Evolutionary conservation across 176 grass and related monocot species (phyloP).

Genomic region (Typha latifolia): DNA sequence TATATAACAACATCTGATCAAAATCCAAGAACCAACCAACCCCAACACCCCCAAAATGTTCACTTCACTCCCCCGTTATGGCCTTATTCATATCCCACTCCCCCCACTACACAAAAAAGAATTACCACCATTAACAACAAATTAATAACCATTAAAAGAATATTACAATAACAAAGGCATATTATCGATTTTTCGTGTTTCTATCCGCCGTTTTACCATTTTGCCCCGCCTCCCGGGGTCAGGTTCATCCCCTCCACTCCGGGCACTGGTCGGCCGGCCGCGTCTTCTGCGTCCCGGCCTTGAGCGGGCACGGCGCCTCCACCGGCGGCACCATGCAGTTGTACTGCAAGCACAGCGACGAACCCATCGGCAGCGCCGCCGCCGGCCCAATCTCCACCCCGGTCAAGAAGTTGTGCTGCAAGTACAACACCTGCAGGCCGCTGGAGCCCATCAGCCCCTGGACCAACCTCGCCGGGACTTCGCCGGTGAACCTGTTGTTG

Average conservation of each 20-base stretch:
- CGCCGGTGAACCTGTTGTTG: constrained; percentile 94
- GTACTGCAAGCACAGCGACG: constrained; percentile 86
- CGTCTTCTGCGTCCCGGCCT: constrained; percentile 78
- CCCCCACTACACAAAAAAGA: too few relatives aligned
- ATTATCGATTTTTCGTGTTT: too few relatives aligned
- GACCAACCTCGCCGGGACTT: constrained; percentile 68
- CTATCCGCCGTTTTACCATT: too few relatives aligned
- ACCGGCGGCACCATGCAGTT: constrained; percentile 96
- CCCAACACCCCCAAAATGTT: too few relatives aligned
- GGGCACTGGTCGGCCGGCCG: constrained; percentile 88
- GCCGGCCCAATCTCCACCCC: constrained; percentile 75
- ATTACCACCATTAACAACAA: too few relatives aligned
- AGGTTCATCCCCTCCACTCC: constrained; percentile 53
- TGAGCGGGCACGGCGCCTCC: constrained; percentile 83
- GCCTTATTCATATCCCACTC: too few relatives aligned
- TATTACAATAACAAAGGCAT: too few relatives aligned
- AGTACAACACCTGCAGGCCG: constrained; percentile 71
- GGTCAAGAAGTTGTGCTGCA: constrained; percentile 96
- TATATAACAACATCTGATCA: too few relatives aligned
- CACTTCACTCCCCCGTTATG: too few relatives aligned
- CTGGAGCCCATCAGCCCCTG: constrained; percentile 66
- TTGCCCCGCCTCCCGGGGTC: neutral
- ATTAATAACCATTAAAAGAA: too few relatives aligned
- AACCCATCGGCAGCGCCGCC: constrained; percentile 50
- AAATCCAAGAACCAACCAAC: too few relatives aligned